These are phyloP conservation scores for Neofusicoccum laricinum DNA, from an alignment of 2,329 filamentous ascomycete species.

Conservation along the genomic window DNA sequence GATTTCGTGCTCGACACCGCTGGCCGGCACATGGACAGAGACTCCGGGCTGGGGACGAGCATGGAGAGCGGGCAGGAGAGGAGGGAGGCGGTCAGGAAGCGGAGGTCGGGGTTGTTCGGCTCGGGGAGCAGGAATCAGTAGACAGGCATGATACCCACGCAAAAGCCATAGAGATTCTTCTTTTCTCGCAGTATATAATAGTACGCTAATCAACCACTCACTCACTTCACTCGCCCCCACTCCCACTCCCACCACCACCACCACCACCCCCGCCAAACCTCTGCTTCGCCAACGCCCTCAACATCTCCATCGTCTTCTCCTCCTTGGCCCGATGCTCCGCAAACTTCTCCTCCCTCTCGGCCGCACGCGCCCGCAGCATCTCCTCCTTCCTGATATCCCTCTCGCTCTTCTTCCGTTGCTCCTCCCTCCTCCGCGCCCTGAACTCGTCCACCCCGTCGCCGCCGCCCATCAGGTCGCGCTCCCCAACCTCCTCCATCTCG, in stretches of 20 bases:
- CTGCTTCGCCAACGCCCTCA: conserved; percentile 74
- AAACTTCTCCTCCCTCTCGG: conserved; percentile 76
- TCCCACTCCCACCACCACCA: background rate
- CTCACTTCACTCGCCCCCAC: background rate
- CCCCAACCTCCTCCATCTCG: conserved; percentile 60
- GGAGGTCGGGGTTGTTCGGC: conserved; percentile 17
- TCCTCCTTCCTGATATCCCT: conserved; percentile 81
- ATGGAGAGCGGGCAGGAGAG: conserved; percentile 39
- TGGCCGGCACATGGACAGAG: conserved; percentile 23
- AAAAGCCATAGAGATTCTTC: background rate
- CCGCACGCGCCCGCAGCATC: conserved; percentile 67
- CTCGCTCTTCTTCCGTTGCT: conserved; percentile 73
- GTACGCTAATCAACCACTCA: background rate
- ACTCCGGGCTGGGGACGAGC: conserved; percentile 50
- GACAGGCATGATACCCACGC: background rate
- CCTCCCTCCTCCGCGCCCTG: conserved; percentile 63
- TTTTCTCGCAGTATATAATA: background rate
- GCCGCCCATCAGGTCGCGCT: conserved; percentile 75
- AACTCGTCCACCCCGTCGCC: conserved; percentile 63
- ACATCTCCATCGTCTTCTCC: conserved; percentile 76
- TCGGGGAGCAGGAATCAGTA: background rate
- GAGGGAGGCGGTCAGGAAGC: conserved; percentile 21
- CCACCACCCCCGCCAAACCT: conserved; percentile 47
- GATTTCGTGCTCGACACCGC: conserved; percentile 41
- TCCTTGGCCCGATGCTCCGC: conserved; percentile 71